Conservation (phyloP, 2,329 filamentous ascomycete species). For the Hypoxylon sp. region DNA sequence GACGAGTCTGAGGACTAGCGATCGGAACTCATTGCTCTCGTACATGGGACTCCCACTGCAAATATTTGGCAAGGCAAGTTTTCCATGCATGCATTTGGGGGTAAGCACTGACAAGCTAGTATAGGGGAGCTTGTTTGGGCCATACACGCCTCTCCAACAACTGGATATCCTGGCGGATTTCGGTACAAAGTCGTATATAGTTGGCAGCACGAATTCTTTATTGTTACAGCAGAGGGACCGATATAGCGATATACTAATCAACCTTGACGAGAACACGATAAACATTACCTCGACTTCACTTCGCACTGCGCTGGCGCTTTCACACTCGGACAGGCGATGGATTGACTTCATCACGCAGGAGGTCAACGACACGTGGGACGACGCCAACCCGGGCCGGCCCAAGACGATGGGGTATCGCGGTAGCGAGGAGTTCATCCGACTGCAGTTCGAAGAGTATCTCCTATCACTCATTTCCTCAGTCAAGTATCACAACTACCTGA, state of each 20-base stretch:
- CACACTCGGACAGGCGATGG: conserved; percentile 89
- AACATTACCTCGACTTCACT: conserved; percentile 84
- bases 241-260: conserved; percentile 95
- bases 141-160: conserved; percentile 95
- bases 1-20: conserved; percentile 88
- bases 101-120: conserved; percentile 12
- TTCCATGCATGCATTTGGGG: not conserved
- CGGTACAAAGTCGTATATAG: conserved; percentile 95
- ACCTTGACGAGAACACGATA: conserved; percentile 88
- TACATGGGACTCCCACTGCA: conserved; percentile 97
- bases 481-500: conserved; percentile 82
- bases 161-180: conserved; percentile 92
- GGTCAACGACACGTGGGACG: conserved; percentile 96
- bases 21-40: conserved; percentile 84
- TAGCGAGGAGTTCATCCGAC: conserved; percentile 95
- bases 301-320: conserved; percentile 76
- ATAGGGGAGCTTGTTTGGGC: conserved; percentile 90
- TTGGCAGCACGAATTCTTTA: conserved; percentile 95
- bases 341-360: conserved; percentile 95
- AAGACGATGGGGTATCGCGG: conserved; percentile 94
- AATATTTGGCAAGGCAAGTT: conserved; percentile 83
- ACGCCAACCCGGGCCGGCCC: conserved; percentile 85
- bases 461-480: conserved; percentile 86
- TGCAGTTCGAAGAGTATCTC: conserved; percentile 97
- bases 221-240: conserved; percentile 92